A percentile compares a stretch with the other conserved stretches of the same genome.
Conservation (phyloP, 495 filamentous ascomycete species). For the Haplographium delicatum region DNA sequence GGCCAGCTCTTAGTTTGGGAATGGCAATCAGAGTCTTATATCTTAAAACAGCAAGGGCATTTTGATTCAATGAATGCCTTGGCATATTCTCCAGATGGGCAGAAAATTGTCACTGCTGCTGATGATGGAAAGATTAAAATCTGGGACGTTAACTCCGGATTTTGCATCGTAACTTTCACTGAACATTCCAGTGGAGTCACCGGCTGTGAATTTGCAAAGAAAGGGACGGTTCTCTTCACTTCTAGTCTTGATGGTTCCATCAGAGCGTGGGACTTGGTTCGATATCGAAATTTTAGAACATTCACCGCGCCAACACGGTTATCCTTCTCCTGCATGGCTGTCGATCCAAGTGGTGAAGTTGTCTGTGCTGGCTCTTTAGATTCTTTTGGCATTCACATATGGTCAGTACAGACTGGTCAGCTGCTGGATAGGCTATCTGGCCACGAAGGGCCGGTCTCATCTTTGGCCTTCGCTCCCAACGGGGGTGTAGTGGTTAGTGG, state of each 20-base stretch:
- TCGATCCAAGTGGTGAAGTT: slow-evolving; percentile 95
- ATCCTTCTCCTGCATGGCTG: slow-evolving; percentile 87
- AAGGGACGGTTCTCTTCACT: slow-evolving; percentile 92
- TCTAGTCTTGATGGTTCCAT: slow-evolving; percentile 90
- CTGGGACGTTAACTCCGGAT: slow-evolving; percentile 93
- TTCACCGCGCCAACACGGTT: slow-evolving; percentile 90
- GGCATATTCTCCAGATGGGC: slow-evolving; percentile 88
- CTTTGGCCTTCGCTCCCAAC: slow-evolving; percentile 80
- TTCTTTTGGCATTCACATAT: slow-evolving; percentile 94
- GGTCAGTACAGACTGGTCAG: slow-evolving; percentile 97
- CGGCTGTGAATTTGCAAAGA: slow-evolving; percentile 90
- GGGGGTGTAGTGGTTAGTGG: slow-evolving; percentile 79
- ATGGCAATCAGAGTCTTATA: slow-evolving; percentile 99
- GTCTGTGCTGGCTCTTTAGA: slow-evolving; percentile 92
- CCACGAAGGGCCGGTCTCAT: slow-evolving; percentile 88
- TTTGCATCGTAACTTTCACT: slow-evolving; percentile 96
- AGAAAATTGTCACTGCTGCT: slow-evolving; percentile 83
- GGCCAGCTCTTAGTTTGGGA: slow-evolving; percentile 97
- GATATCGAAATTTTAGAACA: slow-evolving; percentile 94
- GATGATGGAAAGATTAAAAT: slow-evolving; percentile 98
- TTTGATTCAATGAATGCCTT: slow-evolving; percentile 94
- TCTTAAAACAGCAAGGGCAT: slow-evolving; percentile 95
- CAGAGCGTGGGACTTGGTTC: slow-evolving; percentile 91
- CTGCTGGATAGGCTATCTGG: slow-evolving; percentile 85
- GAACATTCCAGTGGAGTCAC: slow-evolving; percentile 94